Evolutionary conservation across 129 eudicot genomes (phyloP), one percentile per base, ranked within the genome.

Genomic region (Artemisia tridentata): DNA sequence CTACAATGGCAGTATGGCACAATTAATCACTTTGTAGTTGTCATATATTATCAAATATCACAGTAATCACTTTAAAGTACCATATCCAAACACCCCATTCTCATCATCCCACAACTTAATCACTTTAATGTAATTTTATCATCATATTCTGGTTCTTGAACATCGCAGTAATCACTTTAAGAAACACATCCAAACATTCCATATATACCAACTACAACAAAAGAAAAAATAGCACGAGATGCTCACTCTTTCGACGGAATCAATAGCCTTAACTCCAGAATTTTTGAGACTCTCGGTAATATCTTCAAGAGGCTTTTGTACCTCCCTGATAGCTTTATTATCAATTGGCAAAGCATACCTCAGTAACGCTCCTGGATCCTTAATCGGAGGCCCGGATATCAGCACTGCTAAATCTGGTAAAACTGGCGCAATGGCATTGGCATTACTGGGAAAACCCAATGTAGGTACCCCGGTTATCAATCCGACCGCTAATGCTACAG

Each of bases 341-440:
- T 93, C 74, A 67, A 93, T 85, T 13, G 99, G 99, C 90, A 93
- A 84, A 57, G 87, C 99, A 38, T 93, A 82, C 54, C 99, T 86
- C 81, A 93, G 76, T 56, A 93, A 81, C 1, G 99, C 92, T 38
- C 86, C 97, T 0, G 97, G 99, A 65, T 93, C 99, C 86, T 93
- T 93, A 49, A 93, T 93, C n/a, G 99, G 99, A 2, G 99, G 99
- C 70, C 99, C 99, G 1, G 97, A 87, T 61, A 90, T 90, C 69
- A 93, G 60, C 71, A 93, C 96, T 0, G 97, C 86, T 67, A 93
- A 80, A 81, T 93, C 99, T 11, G 92, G 86, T 75, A 89, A 66
- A 27, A 82, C 86, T 31, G 91, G 91, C 68, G 79, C 61, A 72
- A 71, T 64, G 3, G 88, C 91, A 71, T 57, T 68, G 17, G 97